Conservation (phyloP, 2,329 filamentous ascomycete genomes). For the Sclerotinia nivalis region DNA sequence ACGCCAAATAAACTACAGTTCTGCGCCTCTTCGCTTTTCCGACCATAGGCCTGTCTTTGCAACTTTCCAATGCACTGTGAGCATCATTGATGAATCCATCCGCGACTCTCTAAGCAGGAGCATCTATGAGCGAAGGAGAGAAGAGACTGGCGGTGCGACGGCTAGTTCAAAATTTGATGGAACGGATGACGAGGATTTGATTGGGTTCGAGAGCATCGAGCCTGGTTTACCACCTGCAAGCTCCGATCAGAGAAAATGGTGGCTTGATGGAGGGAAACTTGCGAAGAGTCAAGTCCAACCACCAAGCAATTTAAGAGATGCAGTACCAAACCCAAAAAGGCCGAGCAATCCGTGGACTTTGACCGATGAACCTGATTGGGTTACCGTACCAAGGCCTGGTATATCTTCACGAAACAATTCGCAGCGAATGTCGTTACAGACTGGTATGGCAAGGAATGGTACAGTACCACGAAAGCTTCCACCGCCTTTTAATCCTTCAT, state of each 20-base stretch:
- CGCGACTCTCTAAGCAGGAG: slow-evolving; percentile 72
- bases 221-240: slow-evolving; percentile 71
- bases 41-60: slow-evolving; percentile 97
- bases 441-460: slow-evolving; percentile 29
- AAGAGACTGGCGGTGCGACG: slow-evolving; percentile 64
- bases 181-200: slow-evolving; percentile 74
- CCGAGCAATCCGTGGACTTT: slow-evolving; percentile 79
- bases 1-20: slow-evolving; percentile 79
- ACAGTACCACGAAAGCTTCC: slow-evolving; percentile 35
- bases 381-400: slow-evolving; percentile 55
- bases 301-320: slow-evolving; percentile 63
- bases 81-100: slow-evolving; percentile 71
- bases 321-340: slow-evolving; percentile 70
- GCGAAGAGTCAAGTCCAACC: slow-evolving; percentile 61
- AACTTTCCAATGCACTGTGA: slow-evolving; percentile 81
- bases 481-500: slow-evolving; percentile 35
- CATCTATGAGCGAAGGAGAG: slow-evolving; percentile 69
- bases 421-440: slow-evolving; percentile 22
- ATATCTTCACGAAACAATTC: slow-evolving; percentile 24
- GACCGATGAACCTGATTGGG: slow-evolving; percentile 81
- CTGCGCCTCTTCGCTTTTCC: slow-evolving; percentile 81
- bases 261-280: slow-evolving; percentile 69
- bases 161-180: slow-evolving; percentile 62
- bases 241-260: slow-evolving; percentile 70
- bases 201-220: slow-evolving; percentile 80